phyloP scores from a whole-genome alignment of 1,284 basidiomycete genomes.

The Tremellales sp. region DNA sequence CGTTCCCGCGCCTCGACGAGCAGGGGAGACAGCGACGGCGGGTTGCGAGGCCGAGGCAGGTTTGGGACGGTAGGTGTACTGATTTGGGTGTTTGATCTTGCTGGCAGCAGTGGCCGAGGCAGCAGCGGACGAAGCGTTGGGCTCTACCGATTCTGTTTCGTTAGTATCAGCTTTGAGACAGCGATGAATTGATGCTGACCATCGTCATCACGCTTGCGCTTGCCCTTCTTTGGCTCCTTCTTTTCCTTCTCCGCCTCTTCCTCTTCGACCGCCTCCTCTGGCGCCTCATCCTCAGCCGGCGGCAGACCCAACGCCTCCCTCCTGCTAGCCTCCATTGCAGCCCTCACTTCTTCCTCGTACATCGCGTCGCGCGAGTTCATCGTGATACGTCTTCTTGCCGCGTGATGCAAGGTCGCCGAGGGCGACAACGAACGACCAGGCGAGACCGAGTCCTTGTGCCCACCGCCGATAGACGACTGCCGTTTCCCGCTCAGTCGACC shows the following conservation, averaged over 20 bases:
- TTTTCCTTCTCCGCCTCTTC: constrained; percentile 23
- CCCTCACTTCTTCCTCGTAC: constrained; percentile 74
- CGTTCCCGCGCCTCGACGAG: constrained; percentile 15
- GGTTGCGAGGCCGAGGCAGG: constrained; percentile 13
- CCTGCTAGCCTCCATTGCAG: constrained; percentile 54
- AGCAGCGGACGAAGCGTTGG: too few relatives aligned
- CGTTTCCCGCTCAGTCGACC: too few relatives aligned
- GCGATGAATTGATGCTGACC: too few relatives aligned
- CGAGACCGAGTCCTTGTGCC: constrained; percentile 7
- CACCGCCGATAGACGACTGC: too few relatives aligned
- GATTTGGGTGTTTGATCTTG: constrained; percentile 54
- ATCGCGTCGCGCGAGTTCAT: constrained; percentile 96
- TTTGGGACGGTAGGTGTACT: constrained; percentile 58
- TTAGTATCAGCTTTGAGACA: too few relatives aligned
- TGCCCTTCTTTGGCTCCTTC: constrained; percentile 33
- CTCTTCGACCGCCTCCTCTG: constrained; percentile 21
- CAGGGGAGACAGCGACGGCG: constrained; percentile 14
- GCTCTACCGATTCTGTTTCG: too few relatives aligned
- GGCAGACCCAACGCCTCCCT: constrained; percentile 18
- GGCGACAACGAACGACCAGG: constrained; percentile 15
- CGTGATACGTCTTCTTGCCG: constrained; percentile 77
- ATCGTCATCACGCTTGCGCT: constrained; percentile 41
- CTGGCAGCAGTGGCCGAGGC: neutral
- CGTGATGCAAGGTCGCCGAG: constrained; percentile 5
- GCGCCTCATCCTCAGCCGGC: constrained; percentile 37